These are phyloP conservation scores for Xerocomus amazonicus DNA, from an alignment of 1,284 basidiomycete species.

Conservation along the genomic window DNA sequence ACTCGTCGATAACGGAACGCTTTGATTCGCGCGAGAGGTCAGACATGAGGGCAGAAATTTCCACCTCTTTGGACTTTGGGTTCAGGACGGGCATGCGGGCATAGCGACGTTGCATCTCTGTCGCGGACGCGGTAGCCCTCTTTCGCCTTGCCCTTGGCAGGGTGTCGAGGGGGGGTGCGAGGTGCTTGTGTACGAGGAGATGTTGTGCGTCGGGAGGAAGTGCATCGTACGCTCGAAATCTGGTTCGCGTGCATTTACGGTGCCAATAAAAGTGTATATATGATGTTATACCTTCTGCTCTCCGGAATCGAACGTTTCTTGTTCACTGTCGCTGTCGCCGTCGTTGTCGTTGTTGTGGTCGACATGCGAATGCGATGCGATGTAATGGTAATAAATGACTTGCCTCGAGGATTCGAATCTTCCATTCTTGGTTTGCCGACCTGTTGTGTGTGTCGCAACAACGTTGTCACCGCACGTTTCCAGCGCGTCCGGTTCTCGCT, in stretches of 20 bases:
- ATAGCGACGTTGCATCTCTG: constrained; percentile 37
- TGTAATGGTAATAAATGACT: background rate
- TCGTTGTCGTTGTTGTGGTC: background rate
- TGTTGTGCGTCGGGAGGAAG: constrained; percentile 45
- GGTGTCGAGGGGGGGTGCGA: constrained; percentile 40
- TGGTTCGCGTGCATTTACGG: constrained; percentile 13
- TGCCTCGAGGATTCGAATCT: constrained; percentile 4
- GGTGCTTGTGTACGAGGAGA: constrained; percentile 41
- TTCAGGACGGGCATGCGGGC: constrained; percentile 45
- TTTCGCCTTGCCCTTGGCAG: constrained; percentile 34
- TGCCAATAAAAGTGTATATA: no score
- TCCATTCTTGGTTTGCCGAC: constrained; percentile 30
- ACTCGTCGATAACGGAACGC: constrained; percentile 47
- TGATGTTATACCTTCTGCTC: no score
- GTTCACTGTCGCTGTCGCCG: constrained; percentile 17
- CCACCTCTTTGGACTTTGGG: constrained; percentile 48
- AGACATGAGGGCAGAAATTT: constrained; percentile 48
- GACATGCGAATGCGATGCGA: background rate
- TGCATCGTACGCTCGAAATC: constrained; percentile 41
- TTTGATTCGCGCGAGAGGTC: constrained; percentile 52
- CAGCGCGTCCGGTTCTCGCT: constrained; percentile 30
- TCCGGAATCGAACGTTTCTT: background rate
- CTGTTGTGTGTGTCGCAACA: constrained; percentile 12
- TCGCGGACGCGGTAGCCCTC: constrained; percentile 34
- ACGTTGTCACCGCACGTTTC: constrained; percentile 32